Base-by-base conservation (phyloP, 306 rosid species). In the Citrullus colocynthis region DNA sequence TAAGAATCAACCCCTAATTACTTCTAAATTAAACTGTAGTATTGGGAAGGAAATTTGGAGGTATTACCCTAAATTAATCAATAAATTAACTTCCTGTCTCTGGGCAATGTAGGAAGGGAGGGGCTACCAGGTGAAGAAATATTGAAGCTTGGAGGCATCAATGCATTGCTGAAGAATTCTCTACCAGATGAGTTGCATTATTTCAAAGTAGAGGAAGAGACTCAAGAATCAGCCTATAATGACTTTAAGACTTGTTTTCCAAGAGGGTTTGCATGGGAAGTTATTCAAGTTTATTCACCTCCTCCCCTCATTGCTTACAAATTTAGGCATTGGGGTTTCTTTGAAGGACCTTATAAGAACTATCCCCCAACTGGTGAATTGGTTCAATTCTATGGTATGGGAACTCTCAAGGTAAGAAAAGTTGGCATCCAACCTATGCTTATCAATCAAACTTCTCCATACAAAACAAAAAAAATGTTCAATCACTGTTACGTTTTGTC, bases 291-390 rank as follows among this genome's bases (percentile, higher is more conserved):
- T 15, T 52, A 52, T 17, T 52, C 58, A 15, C 20, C 20, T 52
- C 58, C 58, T 52, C 58, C 58, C 17, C 6, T 52, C 9, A 52
- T 52, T 52, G 58, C 58, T 6, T 17, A 0, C 58, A 52, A 52
- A 9, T 52, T 52, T 52, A 52, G 58, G 58, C 58, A 52, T 52
- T 52, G 58, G 58, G 58, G 58, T 52, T 86, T 83, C 90, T 92
- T 85, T 82, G 95, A 92, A 77, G 95, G 97, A 5, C 91, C 93
- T 64, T 92, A 49, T 73, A 89, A 86, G 76, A 85, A 78, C 12
- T 89, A 81, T 80, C 63, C 85, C 20, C 97, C 97, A 17, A 88
- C 87, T 21, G 93, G 90, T 1, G 86, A 90, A 5, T 69, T 87
- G n/a, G 82, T 82, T 65, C 85, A 92, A 57, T 86, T 92, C 84